Conservation (phyloP, 2,329 filamentous ascomycete species). For the Xylariaceae sp. region DNA sequence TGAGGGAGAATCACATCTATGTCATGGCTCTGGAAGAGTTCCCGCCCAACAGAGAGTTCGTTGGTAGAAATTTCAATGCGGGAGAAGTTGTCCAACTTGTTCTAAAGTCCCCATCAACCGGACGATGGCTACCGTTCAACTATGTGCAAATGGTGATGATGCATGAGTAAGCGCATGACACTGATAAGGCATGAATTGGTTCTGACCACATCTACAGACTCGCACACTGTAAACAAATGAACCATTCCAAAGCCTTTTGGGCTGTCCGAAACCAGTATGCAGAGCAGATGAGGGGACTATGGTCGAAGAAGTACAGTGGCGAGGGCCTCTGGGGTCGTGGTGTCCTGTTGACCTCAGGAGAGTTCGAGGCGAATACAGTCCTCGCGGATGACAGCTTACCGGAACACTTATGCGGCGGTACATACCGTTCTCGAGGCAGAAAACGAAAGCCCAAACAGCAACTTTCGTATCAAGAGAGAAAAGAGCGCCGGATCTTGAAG, state of each 20-base stretch:
- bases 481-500: slow-evolving; percentile 68
- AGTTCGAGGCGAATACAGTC: slow-evolving; percentile 55
- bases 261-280: slow-evolving; percentile 72
- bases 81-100: slow-evolving; percentile 86
- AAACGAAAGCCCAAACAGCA: slow-evolving; percentile 53
- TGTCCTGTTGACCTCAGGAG: slow-evolving; percentile 57
- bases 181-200: not conserved
- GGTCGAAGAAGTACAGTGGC: slow-evolving; percentile 69
- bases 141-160: slow-evolving; percentile 96
- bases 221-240: slow-evolving; percentile 89
- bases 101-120: slow-evolving; percentile 62
- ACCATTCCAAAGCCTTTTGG: slow-evolving; percentile 81
- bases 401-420: slow-evolving; percentile 77
- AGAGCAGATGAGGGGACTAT: slow-evolving; percentile 66
- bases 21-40: slow-evolving; percentile 77
- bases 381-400: slow-evolving; percentile 56
- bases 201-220: slow-evolving; percentile 41
- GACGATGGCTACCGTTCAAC: slow-evolving; percentile 74
- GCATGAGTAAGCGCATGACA: slow-evolving; percentile 58
- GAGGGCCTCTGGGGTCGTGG: slow-evolving; percentile 83
- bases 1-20: slow-evolving; percentile 62
- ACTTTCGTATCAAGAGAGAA: slow-evolving; percentile 67
- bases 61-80: slow-evolving; percentile 86
- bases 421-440: slow-evolving; percentile 61
- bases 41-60: slow-evolving; percentile 76